Percentiles rank a stretch among this genome's conserved stretches.
phyloP scores from a whole-genome alignment of 1,139 yeast genomes.

The Yamadazyma friedrichii region DNA sequence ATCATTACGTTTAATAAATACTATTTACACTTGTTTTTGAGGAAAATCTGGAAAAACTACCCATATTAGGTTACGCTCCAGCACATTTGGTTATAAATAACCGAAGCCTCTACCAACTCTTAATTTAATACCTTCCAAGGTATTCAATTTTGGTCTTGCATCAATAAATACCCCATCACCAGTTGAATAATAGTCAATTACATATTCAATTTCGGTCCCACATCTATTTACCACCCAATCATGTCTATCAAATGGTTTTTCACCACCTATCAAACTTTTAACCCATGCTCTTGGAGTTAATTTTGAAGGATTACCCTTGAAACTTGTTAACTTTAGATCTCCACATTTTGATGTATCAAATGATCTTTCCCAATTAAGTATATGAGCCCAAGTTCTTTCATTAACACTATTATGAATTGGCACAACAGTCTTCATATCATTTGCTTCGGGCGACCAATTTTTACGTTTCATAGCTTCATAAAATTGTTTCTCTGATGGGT shows the following conservation, averaged over 20 bases:
- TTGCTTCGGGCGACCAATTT: constrained; percentile 77
- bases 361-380: constrained; percentile 75
- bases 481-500: constrained; percentile 94
- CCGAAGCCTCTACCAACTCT: constrained; percentile 50
- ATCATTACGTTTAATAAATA: background rate
- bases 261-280: constrained; percentile 59
- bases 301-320: constrained; percentile 84
- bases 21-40: no score
- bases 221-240: constrained; percentile 94
- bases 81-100: background rate
- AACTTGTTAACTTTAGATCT: constrained; percentile 79
- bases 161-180: constrained; percentile 69
- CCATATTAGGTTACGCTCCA: no score
- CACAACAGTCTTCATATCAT: constrained; percentile 86
- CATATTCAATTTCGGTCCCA: constrained; percentile 81
- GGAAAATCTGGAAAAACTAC: no score
- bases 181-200: constrained; percentile 85
- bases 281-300: constrained; percentile 89
- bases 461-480: constrained; percentile 92
- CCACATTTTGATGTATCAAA: constrained; percentile 65
- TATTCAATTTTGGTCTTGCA: constrained; percentile 86
- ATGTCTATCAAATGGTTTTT: constrained; percentile 90
- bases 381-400: constrained; percentile 89
- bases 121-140: constrained; percentile 74
- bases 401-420: constrained; percentile 94